phyloP scores from a whole-genome alignment of 169 alveolate species.

The Hepatocystis sp. region DNA sequence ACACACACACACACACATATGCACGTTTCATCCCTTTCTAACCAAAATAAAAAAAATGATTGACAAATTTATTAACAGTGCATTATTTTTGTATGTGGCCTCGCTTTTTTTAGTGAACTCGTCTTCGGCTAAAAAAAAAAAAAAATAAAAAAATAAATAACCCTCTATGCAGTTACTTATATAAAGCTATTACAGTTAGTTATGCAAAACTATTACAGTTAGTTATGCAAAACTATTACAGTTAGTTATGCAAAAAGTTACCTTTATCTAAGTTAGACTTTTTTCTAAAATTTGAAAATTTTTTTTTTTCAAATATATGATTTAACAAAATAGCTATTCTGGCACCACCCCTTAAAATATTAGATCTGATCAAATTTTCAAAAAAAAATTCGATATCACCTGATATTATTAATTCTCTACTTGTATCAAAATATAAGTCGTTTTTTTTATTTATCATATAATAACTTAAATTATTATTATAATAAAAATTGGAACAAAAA shows the following conservation, averaged over 20 bases:
- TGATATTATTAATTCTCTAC: constrained; percentile 76
- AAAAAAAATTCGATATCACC: constrained; percentile 76
- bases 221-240: too few relatives aligned
- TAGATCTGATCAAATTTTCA: constrained; percentile 77
- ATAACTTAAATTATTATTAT: constrained; percentile 67
- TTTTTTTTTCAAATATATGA: constrained; percentile 83
- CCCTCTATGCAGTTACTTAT: background rate
- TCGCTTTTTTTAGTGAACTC: constrained; percentile 3
- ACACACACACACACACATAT: background rate
- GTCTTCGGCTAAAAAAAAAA: constrained; percentile 3
- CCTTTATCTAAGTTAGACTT: constrained; percentile 54
- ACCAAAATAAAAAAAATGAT: constrained; percentile 40
- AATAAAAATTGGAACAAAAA: constrained; percentile 78
- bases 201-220: too few relatives aligned
- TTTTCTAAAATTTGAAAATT: constrained; percentile 33
- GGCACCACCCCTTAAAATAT: constrained; percentile 89
- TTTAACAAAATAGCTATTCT: constrained; percentile 86
- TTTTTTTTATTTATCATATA: constrained; percentile 13
- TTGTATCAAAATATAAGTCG: constrained; percentile 47
- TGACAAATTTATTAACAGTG: constrained; percentile 27
- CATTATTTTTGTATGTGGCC: constrained; percentile 22
- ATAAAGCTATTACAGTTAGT: too few relatives aligned
- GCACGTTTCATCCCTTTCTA: background rate
- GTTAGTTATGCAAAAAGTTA: too few relatives aligned
- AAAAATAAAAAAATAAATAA: background rate